phyloP scores from a whole-genome alignment of 1,139 yeast species.

The Hyphopichia wangnamkhiaoensis region DNA sequence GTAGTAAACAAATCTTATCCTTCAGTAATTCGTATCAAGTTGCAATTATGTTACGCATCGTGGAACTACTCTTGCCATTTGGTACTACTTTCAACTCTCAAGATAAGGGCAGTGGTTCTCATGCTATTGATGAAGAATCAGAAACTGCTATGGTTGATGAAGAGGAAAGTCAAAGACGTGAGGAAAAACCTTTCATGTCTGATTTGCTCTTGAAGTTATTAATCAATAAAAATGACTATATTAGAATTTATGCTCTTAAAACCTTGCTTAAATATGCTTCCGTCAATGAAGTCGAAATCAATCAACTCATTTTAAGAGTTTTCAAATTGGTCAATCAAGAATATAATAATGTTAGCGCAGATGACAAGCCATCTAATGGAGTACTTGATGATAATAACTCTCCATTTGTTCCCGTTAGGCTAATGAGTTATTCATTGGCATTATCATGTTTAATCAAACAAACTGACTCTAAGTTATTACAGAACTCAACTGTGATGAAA shows the following conservation, averaged over 20 bases:
- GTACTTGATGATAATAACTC: slow-evolving; percentile 32
- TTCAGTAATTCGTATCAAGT: slow-evolving; percentile 41
- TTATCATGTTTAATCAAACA: slow-evolving; percentile 41
- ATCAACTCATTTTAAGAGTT: slow-evolving; percentile 34
- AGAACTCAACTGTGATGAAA: slow-evolving; percentile 43
- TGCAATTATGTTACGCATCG: slow-evolving; percentile 28
- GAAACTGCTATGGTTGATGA: slow-evolving; percentile 19
- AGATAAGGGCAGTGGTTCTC: slow-evolving; percentile 10
- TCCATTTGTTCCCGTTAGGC: slow-evolving; percentile 20
- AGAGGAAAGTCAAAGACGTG: slow-evolving; percentile 18
- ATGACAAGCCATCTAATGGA: slow-evolving; percentile 8
- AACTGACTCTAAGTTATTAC: slow-evolving; percentile 38
- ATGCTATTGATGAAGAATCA: slow-evolving; percentile 14
- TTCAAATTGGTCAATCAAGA: slow-evolving; percentile 38
- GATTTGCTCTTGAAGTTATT: slow-evolving; percentile 35
- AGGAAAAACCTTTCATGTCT: slow-evolving; percentile 26
- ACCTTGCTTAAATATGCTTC: slow-evolving; percentile 34
- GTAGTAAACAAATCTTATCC: slow-evolving; percentile 23
- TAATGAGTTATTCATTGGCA: slow-evolving; percentile 38
- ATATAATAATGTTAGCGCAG: slow-evolving; percentile 22
- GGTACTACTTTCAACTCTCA: slow-evolving; percentile 35
- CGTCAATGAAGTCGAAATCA: slow-evolving; percentile 36
- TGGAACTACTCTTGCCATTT: slow-evolving; percentile 37
- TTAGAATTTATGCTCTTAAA: slow-evolving; percentile 37
- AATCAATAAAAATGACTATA: slow-evolving; percentile 34